Conservation (phyloP, 768 basidiomycete genomes). For the Lepiota subincarnata region DNA sequence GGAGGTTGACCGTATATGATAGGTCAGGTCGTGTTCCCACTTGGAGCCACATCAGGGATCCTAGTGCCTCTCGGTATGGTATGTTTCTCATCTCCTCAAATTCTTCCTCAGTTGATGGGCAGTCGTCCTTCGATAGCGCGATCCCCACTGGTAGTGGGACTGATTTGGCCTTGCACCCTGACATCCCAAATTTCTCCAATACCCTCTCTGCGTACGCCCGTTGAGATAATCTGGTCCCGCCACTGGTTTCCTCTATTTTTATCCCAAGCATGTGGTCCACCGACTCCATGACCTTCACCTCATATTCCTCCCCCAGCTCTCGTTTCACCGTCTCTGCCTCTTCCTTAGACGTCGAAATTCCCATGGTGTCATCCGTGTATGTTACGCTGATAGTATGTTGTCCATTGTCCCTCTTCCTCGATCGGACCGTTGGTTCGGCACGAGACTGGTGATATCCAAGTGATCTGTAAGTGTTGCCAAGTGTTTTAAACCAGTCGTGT, state of each 20-base stretch:
- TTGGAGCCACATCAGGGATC: no score
- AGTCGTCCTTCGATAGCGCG: no score
- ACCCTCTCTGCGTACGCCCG: not conserved
- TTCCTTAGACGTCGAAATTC: not conserved
- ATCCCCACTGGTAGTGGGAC: slow-evolving; percentile 3
- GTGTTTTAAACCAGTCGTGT: no score
- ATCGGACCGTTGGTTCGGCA: slow-evolving; percentile 15
- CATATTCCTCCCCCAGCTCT: not conserved
- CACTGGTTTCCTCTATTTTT: not conserved
- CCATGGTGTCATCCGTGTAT: no score
- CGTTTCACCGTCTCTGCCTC: no score
- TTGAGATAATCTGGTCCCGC: not conserved
- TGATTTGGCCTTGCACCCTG: not conserved
- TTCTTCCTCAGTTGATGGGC: no score
- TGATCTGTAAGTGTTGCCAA: not conserved
- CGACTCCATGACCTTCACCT: not conserved
- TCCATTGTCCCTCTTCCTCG: slow-evolving; percentile 5
- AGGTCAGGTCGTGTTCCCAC: no score
- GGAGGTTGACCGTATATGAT: no score
- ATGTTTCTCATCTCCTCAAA: no score
- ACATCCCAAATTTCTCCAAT: slow-evolving; percentile 1
- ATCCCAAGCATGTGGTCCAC: slow-evolving; percentile 5
- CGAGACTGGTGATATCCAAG: slow-evolving; percentile 11
- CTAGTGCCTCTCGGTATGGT: no score
- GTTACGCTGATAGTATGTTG: not conserved